A percentile compares a stretch with the other conserved stretches of the same genome.
phyloP scores from a whole-genome alignment of 202 grass and related monocot species.

The Elaeis oleifera region DNA sequence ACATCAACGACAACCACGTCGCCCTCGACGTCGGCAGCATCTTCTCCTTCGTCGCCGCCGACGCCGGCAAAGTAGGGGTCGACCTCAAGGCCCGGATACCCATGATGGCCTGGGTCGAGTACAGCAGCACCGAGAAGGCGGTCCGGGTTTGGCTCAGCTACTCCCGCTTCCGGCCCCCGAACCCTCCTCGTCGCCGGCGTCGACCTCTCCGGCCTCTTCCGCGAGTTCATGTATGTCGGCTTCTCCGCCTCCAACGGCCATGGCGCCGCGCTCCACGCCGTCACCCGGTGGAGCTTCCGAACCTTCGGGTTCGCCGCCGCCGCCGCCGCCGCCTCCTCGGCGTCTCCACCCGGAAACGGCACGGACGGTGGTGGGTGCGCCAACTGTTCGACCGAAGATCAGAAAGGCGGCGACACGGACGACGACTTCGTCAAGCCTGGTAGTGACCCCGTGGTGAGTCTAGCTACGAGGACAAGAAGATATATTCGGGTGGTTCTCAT shows the following conservation, averaged over 20 bases:
- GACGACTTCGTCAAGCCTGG: no score
- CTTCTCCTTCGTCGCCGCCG: constrained; percentile 45
- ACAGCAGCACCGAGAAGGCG: constrained; percentile 28
- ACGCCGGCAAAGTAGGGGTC: constrained; percentile 24
- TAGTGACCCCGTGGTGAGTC: no score
- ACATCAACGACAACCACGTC: constrained; percentile 62
- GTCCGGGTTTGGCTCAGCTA: constrained; percentile 55
- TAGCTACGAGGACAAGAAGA: no score
- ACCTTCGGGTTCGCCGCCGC: constrained; percentile 40
- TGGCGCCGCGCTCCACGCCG: constrained; percentile 51
- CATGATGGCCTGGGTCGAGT: constrained; percentile 68
- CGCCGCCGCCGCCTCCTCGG: constrained; percentile 22
- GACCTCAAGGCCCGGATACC: constrained; percentile 45
- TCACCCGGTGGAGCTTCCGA: constrained; percentile 53
- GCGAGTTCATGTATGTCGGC: constrained; percentile 57
- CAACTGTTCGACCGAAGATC: no score
- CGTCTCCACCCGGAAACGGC: constrained; percentile 15
- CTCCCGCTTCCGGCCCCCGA: constrained; percentile 34
- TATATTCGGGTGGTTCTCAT: no score
- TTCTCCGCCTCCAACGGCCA: constrained; percentile 86
- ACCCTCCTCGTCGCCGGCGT: constrained; percentile 39
- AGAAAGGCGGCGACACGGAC: no score
- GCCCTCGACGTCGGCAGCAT: constrained; percentile 66
- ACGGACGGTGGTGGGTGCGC: no score
- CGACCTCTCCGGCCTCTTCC: constrained; percentile 57